These are phyloP conservation scores for Hanseniaspora singularis DNA, from an alignment of 805 yeast genomes.

Conservation along the genomic window DNA sequence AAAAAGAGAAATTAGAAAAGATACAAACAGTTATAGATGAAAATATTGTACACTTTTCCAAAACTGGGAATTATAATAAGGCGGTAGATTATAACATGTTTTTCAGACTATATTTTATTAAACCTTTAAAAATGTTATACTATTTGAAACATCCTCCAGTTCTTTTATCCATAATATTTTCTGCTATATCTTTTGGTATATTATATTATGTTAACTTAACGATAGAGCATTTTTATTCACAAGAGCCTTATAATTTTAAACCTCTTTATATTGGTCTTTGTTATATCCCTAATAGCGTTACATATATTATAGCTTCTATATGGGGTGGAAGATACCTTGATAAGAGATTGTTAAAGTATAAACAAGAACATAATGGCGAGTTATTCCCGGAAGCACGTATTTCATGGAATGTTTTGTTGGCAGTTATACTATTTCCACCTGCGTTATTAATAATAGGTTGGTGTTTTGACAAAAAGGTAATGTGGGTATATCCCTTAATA, in stretches of 20 bases:
- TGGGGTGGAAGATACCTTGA: constrained; percentile 77
- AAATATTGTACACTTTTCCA: constrained; percentile 4
- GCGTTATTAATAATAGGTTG: constrained; percentile 70
- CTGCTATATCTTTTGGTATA: constrained; percentile 60
- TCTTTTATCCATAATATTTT: constrained; percentile 47
- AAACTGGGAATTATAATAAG: constrained; percentile 18
- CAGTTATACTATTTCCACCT: constrained; percentile 50
- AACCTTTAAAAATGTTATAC: constrained; percentile 51
- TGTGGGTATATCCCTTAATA: constrained; percentile 69
- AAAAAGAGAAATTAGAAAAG: constrained; percentile 10
- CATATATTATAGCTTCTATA: constrained; percentile 64
- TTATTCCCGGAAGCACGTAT: constrained; percentile 67
- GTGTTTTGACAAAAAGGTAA: constrained; percentile 53
- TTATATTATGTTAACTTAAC: constrained; percentile 67
- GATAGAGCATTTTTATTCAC: constrained; percentile 48
- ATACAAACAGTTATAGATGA: constrained; percentile 19
- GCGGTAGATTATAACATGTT: constrained; percentile 23
- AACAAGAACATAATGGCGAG: constrained; percentile 45
- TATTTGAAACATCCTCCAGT: constrained; percentile 68
- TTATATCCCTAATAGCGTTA: constrained; percentile 72
- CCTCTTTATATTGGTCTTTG: constrained; percentile 58
- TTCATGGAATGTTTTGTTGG: constrained; percentile 58
- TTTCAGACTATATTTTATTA: constrained; percentile 38
- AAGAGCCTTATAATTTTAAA: constrained; percentile 57
- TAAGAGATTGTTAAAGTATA: constrained; percentile 40